Evolutionary conservation across 2,329 filamentous ascomycete genomes (phyloP), one percentile per base, ranked within the genome.

Genomic region (Colletotrichum musicola): DNA sequence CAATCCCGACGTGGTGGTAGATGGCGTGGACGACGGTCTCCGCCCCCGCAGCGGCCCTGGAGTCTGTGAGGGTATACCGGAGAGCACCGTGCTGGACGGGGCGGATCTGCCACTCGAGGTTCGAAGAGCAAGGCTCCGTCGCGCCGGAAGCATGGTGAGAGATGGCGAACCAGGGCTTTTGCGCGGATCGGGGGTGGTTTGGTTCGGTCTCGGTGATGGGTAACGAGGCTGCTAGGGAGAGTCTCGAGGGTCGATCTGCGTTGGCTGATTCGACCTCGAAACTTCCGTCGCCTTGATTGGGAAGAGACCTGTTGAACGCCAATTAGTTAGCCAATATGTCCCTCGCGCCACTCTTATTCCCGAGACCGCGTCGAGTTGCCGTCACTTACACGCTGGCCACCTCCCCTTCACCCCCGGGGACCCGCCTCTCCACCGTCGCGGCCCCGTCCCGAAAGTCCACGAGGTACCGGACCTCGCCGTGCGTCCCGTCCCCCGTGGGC

Each of bases 1-100:
- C 55, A 30, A 71, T 56, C 1, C 71, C 71, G 2, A 61, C 50
- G 42, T 72, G 71, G 44, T 72, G 70, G n/a, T 72, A 72, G 20
- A 72, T 56, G 18, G 68, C 71, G 12, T 64, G 54, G n/a, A 72
- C 30, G 4, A 49, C 38, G 0, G 64, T 60, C 20, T 62, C 44
- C 3, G 10, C 54, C 16, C 38, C 44, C 13, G 14, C 4, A 1
- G n/a, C 44, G 6, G 13, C 49, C 7, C 42, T 30, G 6, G 42
- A 49, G 40, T 69, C 66, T 12, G 69, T 62, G 16, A 71, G 66
- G 0, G 69, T 71, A 42, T 71, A 71, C 12, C 69, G 56, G 6
- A 71, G n/a, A 4, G 65, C n/a, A 0, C 69, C 69, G 13, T 66
- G 61, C 47, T 69, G 66, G 1, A 3, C 54, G 2, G 69, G 69